Base-by-base conservation (phyloP, 768 basidiomycete genomes). In the Clitopilus hobsonii region DNA sequence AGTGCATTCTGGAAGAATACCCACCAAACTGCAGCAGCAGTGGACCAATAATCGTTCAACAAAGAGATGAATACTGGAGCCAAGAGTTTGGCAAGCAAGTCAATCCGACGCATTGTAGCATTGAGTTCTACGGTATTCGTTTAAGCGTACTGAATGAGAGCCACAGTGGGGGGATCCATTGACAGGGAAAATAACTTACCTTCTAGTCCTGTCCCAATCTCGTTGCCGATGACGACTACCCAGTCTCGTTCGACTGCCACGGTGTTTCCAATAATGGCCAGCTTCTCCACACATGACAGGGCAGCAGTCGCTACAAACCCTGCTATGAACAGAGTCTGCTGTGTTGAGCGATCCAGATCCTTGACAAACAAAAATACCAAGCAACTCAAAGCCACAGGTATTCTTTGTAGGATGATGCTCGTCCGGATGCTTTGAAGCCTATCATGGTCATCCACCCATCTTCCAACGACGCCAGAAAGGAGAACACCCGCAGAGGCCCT, bases 61-160 rank as follows among this genome's bases (percentile, higher is more conserved):
- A 68, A n/a, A 5, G 68, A 60, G 24, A 69, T 65, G 20, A 51
- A 52, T 26, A 65, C 60, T 1, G 64, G 65, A 2, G 62, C 65
- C 10, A 60, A 49, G 8, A 69, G 59, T 56, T 69, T 69, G 54
- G 63, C 67, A 24, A 68, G 58, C 3, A 69, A 58, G 45, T 69
- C 68, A 26, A 69, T 69, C 24, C 67, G 63, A 11, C 68, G 63
- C 66, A 69, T 69, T 28, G 62, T 61, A 14, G 68, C 61, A 38
- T 69, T 69, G 11, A 65, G 53, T 18, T 49, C 64, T 65, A 18
- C 16, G 11, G 16, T 10, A 11, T 36, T 36, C 4, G 32, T 14
- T 36, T 36, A 11, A 36, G 32, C 13, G n/a, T 36, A n/a, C n/a
- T n/a, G n/a, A n/a, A 16, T 6, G 6, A 45, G n/a, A 6, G 5